phyloP scores from a whole-genome alignment of 495 filamentous ascomycete genomes.

The Acidomyces sp. region DNA sequence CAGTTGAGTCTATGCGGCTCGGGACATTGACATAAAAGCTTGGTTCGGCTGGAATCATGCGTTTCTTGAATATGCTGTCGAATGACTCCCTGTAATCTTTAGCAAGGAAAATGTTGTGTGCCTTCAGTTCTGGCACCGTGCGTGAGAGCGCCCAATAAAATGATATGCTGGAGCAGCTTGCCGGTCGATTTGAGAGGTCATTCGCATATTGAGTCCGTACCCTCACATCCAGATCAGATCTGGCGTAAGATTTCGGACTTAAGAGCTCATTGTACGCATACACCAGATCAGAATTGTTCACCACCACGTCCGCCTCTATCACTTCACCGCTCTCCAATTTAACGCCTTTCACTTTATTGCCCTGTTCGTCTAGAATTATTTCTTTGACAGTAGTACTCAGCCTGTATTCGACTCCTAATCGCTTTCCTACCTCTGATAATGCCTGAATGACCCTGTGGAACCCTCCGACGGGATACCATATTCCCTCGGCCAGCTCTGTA shows the following conservation, averaged over 20 bases:
- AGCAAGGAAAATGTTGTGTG: conserved; percentile 64
- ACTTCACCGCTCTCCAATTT: conserved; percentile 37
- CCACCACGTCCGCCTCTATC: conserved; percentile 45
- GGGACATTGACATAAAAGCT: conserved; percentile 67
- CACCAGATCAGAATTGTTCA: conserved; percentile 56
- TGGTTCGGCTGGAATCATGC: conserved; percentile 47
- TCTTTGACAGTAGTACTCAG: conserved; percentile 38
- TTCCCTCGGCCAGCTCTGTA: conserved; percentile 57
- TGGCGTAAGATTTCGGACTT: not conserved
- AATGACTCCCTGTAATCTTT: conserved; percentile 55
- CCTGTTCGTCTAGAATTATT: conserved; percentile 36
- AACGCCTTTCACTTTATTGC: conserved; percentile 40
- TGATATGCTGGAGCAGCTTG: conserved; percentile 57
- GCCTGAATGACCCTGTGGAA: conserved; percentile 45
- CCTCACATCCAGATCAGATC: conserved; percentile 23
- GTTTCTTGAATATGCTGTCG: conserved; percentile 55
- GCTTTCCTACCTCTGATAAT: conserved; percentile 41
- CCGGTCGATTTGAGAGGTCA: conserved; percentile 34
- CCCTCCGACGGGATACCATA: conserved; percentile 59
- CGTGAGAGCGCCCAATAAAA: conserved; percentile 57
- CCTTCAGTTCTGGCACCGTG: conserved; percentile 42
- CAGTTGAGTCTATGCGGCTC: conserved; percentile 47
- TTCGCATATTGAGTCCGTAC: conserved; percentile 34
- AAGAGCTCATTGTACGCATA: conserved; percentile 55
- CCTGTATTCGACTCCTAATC: conserved; percentile 44